Conservation (phyloP, 2,329 filamentous ascomycete genomes). For the Beauveria australis region DNA sequence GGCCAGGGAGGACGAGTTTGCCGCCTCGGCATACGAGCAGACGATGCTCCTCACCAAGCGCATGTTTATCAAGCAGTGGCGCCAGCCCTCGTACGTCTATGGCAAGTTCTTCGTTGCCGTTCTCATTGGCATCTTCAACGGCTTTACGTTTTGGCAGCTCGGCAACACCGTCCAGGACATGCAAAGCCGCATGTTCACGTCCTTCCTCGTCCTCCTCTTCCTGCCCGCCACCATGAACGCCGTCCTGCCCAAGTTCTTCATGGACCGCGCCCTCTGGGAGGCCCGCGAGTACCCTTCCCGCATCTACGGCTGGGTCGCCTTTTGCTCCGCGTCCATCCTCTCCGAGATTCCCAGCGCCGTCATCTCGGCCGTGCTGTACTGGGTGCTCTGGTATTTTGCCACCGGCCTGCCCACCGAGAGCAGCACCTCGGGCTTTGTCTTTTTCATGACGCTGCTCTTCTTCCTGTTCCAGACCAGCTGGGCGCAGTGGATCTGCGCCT, state of each 20-base stretch:
- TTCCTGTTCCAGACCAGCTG: conserved; percentile 67
- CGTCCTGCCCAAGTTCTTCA: conserved; percentile 70
- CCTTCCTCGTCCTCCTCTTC: conserved; percentile 56
- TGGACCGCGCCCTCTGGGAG: conserved; percentile 65
- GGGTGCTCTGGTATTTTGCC: conserved; percentile 68
- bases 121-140: conserved; percentile 68
- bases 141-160: conserved; percentile 68
- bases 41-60: conserved; percentile 59
- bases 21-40: conserved; percentile 55
- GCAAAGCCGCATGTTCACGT: conserved; percentile 71
- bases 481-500: conserved; percentile 81
- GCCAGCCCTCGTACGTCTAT: conserved; percentile 68
- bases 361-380: conserved; percentile 59
- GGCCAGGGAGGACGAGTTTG: conserved; percentile 47
- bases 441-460: conserved; percentile 71
- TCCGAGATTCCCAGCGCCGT: conserved; percentile 66
- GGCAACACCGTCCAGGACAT: conserved; percentile 58
- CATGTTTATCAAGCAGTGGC: conserved; percentile 66
- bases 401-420: conserved; percentile 60
- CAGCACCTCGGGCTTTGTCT: conserved; percentile 63
- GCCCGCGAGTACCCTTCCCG: conserved; percentile 63
- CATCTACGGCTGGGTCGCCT: conserved; percentile 72
- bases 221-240: conserved; percentile 65
- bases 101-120: conserved; percentile 66
- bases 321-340: conserved; percentile 64